These are phyloP conservation scores for Calonectria pteridis DNA, from an alignment of 2,329 filamentous ascomycete genomes.

Conservation along the genomic window DNA sequence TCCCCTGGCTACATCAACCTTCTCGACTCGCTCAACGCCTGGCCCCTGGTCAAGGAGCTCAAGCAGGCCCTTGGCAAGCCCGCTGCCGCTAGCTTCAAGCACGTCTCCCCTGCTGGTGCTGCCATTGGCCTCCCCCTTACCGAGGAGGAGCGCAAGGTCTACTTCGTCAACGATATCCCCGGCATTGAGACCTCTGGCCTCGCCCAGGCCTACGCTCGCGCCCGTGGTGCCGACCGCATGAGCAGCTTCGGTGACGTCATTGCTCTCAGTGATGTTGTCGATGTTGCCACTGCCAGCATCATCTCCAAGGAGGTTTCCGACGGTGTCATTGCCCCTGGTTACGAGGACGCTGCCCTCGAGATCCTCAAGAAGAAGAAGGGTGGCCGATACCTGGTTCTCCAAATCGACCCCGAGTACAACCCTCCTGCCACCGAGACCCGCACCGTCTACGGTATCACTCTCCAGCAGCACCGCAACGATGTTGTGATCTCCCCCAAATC, in stretches of 20 bases:
- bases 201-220: constrained; percentile 95
- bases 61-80: constrained; percentile 88
- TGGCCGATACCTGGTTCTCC: constrained; percentile 93
- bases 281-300: constrained; percentile 94
- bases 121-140: constrained; percentile 91
- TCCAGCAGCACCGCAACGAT: constrained; percentile 94
- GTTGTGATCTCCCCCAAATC: constrained; percentile 86
- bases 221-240: constrained; percentile 97
- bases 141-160: constrained; percentile 93
- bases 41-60: constrained; percentile 96
- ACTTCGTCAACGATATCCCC: constrained; percentile 96
- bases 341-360: constrained; percentile 85
- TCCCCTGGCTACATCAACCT: constrained; percentile 98
- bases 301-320: constrained; percentile 98
- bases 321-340: constrained; percentile 92
- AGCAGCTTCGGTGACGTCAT: constrained; percentile 98
- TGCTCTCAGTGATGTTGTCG: constrained; percentile 90
- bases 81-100: constrained; percentile 98
- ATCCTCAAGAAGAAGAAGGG: constrained; percentile 99
- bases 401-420: constrained; percentile 91
- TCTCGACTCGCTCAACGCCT: constrained; percentile 94
- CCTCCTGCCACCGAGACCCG: constrained; percentile 86
- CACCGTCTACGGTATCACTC: constrained; percentile 89
- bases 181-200: constrained; percentile 88
- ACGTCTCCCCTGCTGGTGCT: constrained; percentile 96